Base-by-base conservation (phyloP, 768 basidiomycete species). In the Russula abietina region DNA sequence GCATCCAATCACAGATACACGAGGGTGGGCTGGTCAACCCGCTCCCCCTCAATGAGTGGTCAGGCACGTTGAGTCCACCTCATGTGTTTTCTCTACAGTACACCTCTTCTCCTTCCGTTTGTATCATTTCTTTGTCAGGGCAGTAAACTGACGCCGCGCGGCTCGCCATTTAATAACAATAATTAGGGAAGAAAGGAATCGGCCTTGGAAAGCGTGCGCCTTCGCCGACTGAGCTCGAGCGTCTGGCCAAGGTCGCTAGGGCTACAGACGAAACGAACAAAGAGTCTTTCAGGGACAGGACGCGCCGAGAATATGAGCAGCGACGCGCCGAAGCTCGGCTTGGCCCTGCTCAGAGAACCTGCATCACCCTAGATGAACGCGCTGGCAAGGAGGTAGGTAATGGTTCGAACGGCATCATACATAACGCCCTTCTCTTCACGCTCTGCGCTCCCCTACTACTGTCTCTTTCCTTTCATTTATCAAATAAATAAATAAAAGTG, bases 1-100 rank as follows among this genome's bases (percentile, higher is more conserved):
- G 7, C 26, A 24, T n/a, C 43, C 56, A 50, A 46, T n/a, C 33
- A 22, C 33, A 24, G 39, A 36, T 28, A n/a, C 22, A 60, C 16
- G 56, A 60, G 11, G 68, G 68, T 43, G 87, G 87, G 70, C 81
- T 79, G 41, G 75, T 74, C 0, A 88, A 89, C 62, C 92, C 92
- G 3, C 73, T 93, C 24, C 84, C 88, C 17, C 70, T 93, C 65
- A 83, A 82, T 49, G 86, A 93, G 78, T 93, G 92, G 92, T 75
- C 82, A 77, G 92, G 92, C 89, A 65, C 67, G 85, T 74, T 14
- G 6, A 22, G 10, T 51, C 24, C n/a, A 26, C 8, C 12, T 1
- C 32, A 22, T 24, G 14, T 14, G 11, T n/a, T 39, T n/a, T 36
- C 22, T 49, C 32, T 2, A 36, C 36, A 3, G 28, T 30, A 17